These are phyloP conservation scores for Chrysochromulina parva DNA, from an alignment of 78 protist species.

Conservation along the genomic window DNA sequence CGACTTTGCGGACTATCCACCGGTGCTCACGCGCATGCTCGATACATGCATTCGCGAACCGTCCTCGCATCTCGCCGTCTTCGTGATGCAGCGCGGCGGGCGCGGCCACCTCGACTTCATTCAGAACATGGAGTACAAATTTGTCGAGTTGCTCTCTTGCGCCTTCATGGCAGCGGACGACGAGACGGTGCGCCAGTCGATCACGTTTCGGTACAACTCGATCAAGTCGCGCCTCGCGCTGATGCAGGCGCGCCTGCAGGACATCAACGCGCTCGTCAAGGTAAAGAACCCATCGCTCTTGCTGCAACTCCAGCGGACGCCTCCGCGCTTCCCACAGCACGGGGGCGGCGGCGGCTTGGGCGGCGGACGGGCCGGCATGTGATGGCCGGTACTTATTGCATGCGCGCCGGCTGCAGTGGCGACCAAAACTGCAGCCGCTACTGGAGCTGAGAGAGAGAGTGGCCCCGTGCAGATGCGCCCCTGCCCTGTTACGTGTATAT, in stretches of 20 bases:
- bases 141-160: conserved; percentile 48
- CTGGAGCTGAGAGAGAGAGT: too few relatives aligned
- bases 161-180: conserved; percentile 39
- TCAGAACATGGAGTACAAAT: conserved; percentile 63
- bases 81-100: conserved; percentile 28
- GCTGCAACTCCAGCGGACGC: conserved; percentile 34
- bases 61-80: conserved; percentile 37
- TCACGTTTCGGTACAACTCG: conserved; percentile 40
- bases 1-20: conserved; percentile 41
- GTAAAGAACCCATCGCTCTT: conserved; percentile 46
- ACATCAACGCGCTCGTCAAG: conserved; percentile 39
- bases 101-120: conserved; percentile 41
- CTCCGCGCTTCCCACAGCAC: not conserved
- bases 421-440: too few relatives aligned
- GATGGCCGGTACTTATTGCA: too few relatives aligned
- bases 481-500: too few relatives aligned
- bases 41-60: conserved; percentile 37
- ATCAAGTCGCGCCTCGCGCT: conserved; percentile 13
- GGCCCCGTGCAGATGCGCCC: too few relatives aligned
- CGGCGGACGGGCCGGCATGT: too few relatives aligned
- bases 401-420: too few relatives aligned
- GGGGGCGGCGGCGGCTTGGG: too few relatives aligned
- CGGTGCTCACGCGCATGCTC: conserved; percentile 39
- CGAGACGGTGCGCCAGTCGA: conserved; percentile 25
- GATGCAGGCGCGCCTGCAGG: conserved; percentile 35